Conservation (phyloP, 2,329 filamentous ascomycete species). For the Aspergillus sp. region DNA sequence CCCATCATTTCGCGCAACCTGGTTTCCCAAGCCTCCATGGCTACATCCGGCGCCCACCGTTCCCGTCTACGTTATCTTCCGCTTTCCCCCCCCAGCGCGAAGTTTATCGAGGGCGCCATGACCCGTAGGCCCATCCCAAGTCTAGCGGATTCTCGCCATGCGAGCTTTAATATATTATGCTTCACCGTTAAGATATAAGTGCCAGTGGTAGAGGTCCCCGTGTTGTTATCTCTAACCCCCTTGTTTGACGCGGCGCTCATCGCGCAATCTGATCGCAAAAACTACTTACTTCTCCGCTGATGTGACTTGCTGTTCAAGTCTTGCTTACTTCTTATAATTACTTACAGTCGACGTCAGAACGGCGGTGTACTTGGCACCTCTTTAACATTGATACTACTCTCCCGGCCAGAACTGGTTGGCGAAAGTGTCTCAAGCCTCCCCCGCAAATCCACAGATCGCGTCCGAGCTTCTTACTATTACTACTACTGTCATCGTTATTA, state of each 20-base stretch:
- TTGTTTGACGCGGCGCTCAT: slow-evolving; percentile 3
- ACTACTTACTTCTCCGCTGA: neutral
- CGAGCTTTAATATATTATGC: slow-evolving; percentile 5
- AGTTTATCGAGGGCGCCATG: slow-evolving; percentile 8
- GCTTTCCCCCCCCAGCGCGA: slow-evolving; percentile 1
- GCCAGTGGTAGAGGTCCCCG: neutral
- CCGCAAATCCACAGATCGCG: neutral
- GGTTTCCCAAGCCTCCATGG: slow-evolving; percentile 4
- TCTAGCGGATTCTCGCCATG: neutral
- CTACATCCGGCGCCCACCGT: neutral
- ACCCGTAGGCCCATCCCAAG: neutral
- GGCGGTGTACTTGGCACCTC: slow-evolving; percentile 2
- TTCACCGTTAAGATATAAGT: neutral
- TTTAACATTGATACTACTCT: neutral
- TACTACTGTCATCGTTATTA: neutral
- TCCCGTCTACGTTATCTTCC: slow-evolving; percentile 4
- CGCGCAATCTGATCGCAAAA: slow-evolving; percentile 1
- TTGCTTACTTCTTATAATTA: neutral
- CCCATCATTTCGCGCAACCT: slow-evolving; percentile 10
- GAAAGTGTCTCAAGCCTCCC: neutral
- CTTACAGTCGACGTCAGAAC: slow-evolving; percentile 14
- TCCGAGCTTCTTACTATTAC: neutral
- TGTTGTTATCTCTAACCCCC: neutral
- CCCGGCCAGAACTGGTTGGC: neutral
- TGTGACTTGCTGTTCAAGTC: neutral